Percentiles rank a stretch among this genome's conserved stretches.
These are phyloP conservation scores for Silene latifolia DNA, from an alignment of 148 eudicot species.

Conservation along the genomic window DNA sequence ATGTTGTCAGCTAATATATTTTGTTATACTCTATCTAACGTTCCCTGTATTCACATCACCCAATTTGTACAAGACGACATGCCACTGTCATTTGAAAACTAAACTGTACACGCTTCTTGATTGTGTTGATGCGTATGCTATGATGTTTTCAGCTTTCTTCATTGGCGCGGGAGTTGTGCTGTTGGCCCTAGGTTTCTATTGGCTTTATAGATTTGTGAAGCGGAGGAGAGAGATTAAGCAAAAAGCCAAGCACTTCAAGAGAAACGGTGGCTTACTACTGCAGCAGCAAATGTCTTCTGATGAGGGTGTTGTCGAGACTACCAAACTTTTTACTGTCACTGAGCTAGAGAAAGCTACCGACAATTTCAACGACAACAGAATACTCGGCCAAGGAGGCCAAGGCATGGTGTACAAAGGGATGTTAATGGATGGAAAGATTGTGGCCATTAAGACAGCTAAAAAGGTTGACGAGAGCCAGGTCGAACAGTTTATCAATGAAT, in stretches of 20 bases:
- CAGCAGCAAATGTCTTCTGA: conserved; percentile 14
- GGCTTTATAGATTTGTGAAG: conserved; percentile 10
- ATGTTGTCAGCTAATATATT: neutral
- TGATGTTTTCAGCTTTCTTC: conserved; percentile 8
- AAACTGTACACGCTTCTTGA: no score
- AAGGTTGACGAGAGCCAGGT: conserved; percentile 5
- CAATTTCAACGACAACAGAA: conserved; percentile 18
- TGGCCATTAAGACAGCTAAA: conserved; percentile 15
- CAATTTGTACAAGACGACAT: no score
- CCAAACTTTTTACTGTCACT: conserved; percentile 5
- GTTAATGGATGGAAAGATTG: conserved; percentile 18
- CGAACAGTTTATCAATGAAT: conserved; percentile 26
- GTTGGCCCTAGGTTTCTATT: conserved; percentile 4
- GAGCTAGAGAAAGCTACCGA: conserved; percentile 20
- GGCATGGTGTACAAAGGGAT: conserved; percentile 18
- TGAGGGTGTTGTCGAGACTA: conserved; percentile 7
- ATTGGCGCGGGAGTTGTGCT: neutral
- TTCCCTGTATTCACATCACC: no score
- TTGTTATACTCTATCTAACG: no score
- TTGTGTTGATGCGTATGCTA: neutral
- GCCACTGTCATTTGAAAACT: no score
- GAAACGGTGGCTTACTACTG: conserved; percentile 19
- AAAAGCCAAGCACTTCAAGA: conserved; percentile 17
- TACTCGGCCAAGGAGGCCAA: conserved; percentile 21
- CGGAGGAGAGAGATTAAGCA: conserved; percentile 5